Percentiles rank a stretch among this genome's conserved stretches.
phyloP scores from a whole-genome alignment of 768 basidiomycete genomes.

The Psilocybe sp. region DNA sequence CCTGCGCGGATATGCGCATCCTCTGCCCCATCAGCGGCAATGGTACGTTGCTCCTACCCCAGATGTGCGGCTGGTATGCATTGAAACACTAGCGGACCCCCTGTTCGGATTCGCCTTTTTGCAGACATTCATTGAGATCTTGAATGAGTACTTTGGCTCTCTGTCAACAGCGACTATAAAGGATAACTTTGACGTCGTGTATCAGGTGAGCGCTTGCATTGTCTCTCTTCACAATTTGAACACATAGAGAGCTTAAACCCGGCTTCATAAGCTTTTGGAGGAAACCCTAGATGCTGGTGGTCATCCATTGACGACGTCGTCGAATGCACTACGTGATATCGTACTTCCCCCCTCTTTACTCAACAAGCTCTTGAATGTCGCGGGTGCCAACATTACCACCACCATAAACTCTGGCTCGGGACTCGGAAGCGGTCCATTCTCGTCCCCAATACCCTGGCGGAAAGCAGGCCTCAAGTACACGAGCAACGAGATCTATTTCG shows the following conservation, averaged over 20 bases:
- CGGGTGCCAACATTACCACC: slow-evolving; percentile 47
- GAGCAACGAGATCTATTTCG: slow-evolving; percentile 92
- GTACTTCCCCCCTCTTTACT: slow-evolving; percentile 89
- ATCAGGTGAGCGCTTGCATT: slow-evolving; percentile 60
- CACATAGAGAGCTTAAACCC: slow-evolving; percentile 8
- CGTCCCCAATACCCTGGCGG: slow-evolving; percentile 93
- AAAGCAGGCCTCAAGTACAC: slow-evolving; percentile 79
- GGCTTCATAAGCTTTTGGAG: slow-evolving; percentile 67
- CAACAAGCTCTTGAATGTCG: slow-evolving; percentile 60
- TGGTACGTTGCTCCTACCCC: slow-evolving; percentile 47
- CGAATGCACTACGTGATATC: slow-evolving; percentile 88
- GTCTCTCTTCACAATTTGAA: background rate
- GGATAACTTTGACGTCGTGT: slow-evolving; percentile 94
- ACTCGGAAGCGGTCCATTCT: slow-evolving; percentile 55
- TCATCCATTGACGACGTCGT: slow-evolving; percentile 87
- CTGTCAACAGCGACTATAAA: slow-evolving; percentile 75
- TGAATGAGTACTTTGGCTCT: slow-evolving; percentile 86
- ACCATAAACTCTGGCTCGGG: slow-evolving; percentile 45
- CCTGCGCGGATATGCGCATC: slow-evolving; percentile 71
- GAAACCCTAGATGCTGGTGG: slow-evolving; percentile 95
- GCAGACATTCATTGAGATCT: slow-evolving; percentile 78
- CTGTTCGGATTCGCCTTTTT: slow-evolving; percentile 87
- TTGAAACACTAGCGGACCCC: slow-evolving; percentile 67
- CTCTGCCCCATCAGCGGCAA: slow-evolving; percentile 83
- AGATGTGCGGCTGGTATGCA: slow-evolving; percentile 6